These are phyloP conservation scores for Trebouxia sp. DNA, from an alignment of 139 green algal species.

Conservation along the genomic window DNA sequence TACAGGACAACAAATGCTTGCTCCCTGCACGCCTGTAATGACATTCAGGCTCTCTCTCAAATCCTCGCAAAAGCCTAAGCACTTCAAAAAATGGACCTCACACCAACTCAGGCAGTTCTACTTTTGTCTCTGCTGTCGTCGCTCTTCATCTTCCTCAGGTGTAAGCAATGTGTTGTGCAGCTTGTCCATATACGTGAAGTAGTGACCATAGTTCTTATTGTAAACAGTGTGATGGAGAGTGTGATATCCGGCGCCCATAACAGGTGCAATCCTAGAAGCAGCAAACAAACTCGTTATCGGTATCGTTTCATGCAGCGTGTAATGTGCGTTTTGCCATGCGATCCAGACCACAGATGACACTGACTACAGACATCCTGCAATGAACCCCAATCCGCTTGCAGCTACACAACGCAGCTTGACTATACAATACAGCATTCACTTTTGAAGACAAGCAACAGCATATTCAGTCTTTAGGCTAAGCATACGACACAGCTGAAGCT, in stretches of 20 bases:
- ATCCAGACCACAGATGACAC: not conserved
- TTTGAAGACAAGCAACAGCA: not conserved
- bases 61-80: too few species aligned
- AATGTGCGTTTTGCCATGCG: too few species aligned
- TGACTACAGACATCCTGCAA: not conserved
- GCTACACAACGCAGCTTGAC: too few species aligned
- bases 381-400: not conserved
- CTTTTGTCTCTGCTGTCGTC: constrained; percentile 18
- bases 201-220: constrained; percentile 96
- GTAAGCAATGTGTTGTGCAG: constrained; percentile 75
- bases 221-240: constrained; percentile 96
- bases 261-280: constrained; percentile 64
- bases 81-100: too few species aligned
- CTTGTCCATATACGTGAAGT: constrained; percentile 87
- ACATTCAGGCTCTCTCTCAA: too few species aligned
- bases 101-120: too few species aligned
- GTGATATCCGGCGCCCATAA: constrained; percentile 97
- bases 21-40: too few species aligned
- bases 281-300: not conserved
- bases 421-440: too few species aligned
- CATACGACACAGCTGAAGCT: not conserved
- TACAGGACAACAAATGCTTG: too few species aligned
- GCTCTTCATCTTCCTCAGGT: constrained; percentile 52
- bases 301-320: too few species aligned
- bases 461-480: not conserved